These are phyloP conservation scores for Vitellaria paradoxa DNA, from an alignment of 179 eudicot species.

Conservation along the genomic window DNA sequence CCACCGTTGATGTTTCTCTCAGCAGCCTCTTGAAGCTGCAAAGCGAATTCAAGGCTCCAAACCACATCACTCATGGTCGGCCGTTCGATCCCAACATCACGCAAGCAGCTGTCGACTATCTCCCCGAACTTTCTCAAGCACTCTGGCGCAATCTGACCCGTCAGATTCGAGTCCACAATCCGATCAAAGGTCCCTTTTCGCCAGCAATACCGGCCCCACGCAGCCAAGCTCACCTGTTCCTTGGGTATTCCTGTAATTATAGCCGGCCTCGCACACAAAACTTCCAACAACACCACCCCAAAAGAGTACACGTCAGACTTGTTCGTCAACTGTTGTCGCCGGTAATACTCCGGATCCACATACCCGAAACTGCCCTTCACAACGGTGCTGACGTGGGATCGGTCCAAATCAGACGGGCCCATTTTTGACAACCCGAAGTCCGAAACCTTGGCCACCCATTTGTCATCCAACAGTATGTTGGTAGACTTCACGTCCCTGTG, in stretches of 20 bases:
- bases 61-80: constrained; percentile 22
- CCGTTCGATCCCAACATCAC: constrained; percentile 20
- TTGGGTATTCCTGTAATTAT: not conserved
- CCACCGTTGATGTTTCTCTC: not conserved
- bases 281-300: not conserved
- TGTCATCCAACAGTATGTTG: constrained; percentile 30
- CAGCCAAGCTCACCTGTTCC: constrained; percentile 28
- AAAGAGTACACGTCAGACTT: not conserved
- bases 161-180: constrained; percentile 19
- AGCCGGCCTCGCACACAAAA: not conserved
- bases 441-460: constrained; percentile 35
- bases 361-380: constrained; percentile 5
- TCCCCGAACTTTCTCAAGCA: constrained; percentile 20
- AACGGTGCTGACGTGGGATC: not conserved
- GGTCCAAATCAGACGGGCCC: constrained; percentile 12
- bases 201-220: constrained; percentile 18
- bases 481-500: constrained; percentile 39
- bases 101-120: constrained; percentile 10
- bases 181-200: constrained; percentile 17
- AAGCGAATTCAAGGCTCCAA: constrained; percentile 21
- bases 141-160: constrained; percentile 13
- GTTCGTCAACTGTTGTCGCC: not conserved
- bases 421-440: constrained; percentile 39
- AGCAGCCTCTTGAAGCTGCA: constrained; percentile 19
- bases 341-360: not conserved